These are phyloP conservation scores for Irpex lacteus DNA, from an alignment of 1,284 basidiomycete genomes.

Conservation along the genomic window DNA sequence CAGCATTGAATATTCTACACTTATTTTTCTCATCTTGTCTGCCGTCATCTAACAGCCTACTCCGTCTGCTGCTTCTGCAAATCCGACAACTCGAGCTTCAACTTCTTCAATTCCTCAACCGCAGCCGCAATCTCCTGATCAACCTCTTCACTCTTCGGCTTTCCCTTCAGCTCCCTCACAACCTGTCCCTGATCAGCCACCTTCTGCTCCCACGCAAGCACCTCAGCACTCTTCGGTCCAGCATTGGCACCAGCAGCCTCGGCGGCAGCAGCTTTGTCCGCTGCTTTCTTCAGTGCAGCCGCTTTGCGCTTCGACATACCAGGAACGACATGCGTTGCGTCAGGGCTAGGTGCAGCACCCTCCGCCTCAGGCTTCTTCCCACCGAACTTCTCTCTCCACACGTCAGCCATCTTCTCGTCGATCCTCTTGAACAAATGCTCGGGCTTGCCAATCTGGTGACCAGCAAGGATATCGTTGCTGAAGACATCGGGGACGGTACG, in stretches of 20 bases:
- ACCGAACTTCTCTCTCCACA: constrained; percentile 80
- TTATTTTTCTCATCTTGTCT: not conserved
- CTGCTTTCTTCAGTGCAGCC: constrained; percentile 36
- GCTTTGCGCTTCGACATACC: constrained; percentile 55
- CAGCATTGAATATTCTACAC: not conserved
- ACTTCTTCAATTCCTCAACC: constrained; percentile 45
- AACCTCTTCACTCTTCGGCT: constrained; percentile 62
- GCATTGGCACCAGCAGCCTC: constrained; percentile 36
- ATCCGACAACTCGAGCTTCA: constrained; percentile 66
- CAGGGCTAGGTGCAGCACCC: constrained; percentile 32
- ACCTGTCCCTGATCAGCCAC: constrained; percentile 72
- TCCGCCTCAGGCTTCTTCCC: constrained; percentile 31
- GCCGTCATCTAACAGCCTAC: not conserved
- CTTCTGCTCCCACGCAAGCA: constrained; percentile 63
- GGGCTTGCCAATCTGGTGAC: constrained; percentile 85
- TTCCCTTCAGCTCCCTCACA: constrained; percentile 67
- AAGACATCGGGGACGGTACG: constrained; percentile 70
- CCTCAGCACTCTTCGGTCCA: constrained; percentile 63
- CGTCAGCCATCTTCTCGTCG: constrained; percentile 86
- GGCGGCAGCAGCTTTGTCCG: constrained; percentile 23
- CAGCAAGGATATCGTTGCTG: constrained; percentile 81
- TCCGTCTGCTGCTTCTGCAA: constrained; percentile 16
- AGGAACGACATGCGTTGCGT: constrained; percentile 39
- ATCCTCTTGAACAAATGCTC: constrained; percentile 94
- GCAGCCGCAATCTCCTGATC: constrained; percentile 46